Evolutionary conservation across 108 stramenopile genomes (phyloP).

Genomic region (Conticribra weissflogii): DNA sequence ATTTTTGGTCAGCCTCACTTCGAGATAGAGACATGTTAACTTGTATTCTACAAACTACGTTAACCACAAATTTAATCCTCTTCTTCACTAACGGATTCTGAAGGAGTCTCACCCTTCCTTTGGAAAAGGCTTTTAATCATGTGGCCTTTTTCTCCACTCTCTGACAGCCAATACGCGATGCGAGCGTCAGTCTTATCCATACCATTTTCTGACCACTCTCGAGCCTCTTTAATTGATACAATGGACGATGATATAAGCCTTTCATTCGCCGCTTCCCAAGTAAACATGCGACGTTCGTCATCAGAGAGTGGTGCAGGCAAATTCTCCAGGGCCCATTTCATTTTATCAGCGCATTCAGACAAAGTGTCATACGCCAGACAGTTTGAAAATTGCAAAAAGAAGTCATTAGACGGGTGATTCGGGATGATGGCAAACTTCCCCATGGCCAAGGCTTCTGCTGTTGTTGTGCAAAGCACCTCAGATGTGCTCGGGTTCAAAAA

Average conservation of each 20-base stretch:
- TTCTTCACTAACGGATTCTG: neutral
- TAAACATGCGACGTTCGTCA: conserved; percentile 63
- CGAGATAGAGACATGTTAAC: too few species aligned
- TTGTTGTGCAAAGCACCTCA: conserved; percentile 95
- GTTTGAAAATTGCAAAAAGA: conserved; percentile 79
- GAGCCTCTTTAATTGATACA: conserved; percentile 61
- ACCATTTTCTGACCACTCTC: conserved; percentile 51
- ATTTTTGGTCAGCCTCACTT: too few species aligned
- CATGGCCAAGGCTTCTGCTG: conserved; percentile 97
- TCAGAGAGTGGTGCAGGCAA: conserved; percentile 80
- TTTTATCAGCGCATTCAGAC: conserved; percentile 75
- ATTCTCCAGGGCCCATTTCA: conserved; percentile 69
- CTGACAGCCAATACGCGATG: conserved; percentile 60
- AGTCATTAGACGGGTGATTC: conserved; percentile 72
- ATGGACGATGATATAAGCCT: conserved; percentile 70
- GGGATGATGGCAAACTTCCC: conserved; percentile 89
- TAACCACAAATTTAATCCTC: neutral
- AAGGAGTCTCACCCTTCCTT: conserved; percentile 23
- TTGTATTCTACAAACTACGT: too few species aligned
- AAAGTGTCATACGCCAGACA: conserved; percentile 75
- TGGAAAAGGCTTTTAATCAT: conserved; percentile 42
- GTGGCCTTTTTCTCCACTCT: conserved; percentile 56
- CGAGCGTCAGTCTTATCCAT: conserved; percentile 58
- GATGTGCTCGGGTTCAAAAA: conserved; percentile 90
- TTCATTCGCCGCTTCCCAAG: conserved; percentile 96